These are phyloP conservation scores for Hanseniaspora thailandica DNA, from an alignment of 805 yeast species.

Conservation along the genomic window DNA sequence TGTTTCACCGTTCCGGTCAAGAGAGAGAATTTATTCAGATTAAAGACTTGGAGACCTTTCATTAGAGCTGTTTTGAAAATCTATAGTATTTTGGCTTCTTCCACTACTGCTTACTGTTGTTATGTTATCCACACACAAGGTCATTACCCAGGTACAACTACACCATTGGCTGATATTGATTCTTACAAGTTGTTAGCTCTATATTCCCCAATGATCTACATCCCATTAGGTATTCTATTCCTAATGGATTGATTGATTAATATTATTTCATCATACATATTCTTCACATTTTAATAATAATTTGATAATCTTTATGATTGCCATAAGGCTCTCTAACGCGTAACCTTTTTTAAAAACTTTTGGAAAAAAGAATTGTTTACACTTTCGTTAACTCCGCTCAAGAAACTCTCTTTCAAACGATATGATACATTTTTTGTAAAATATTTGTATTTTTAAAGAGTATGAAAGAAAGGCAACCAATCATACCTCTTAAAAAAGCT, in stretches of 20 bases:
- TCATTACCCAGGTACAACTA: constrained; percentile 20
- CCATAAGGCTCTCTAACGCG: too few relatives aligned
- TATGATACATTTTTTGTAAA: too few relatives aligned
- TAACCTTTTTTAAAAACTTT: too few relatives aligned
- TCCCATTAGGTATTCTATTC: constrained; percentile 23
- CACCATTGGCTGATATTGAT: constrained; percentile 18
- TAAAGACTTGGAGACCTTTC: constrained; percentile 10
- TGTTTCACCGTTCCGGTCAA: constrained; percentile 11
- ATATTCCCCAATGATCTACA: constrained; percentile 26
- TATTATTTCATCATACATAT: too few relatives aligned
- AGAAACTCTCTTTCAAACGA: too few relatives aligned
- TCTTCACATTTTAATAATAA: too few relatives aligned
- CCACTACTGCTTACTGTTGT: constrained; percentile 68
- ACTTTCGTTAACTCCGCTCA: too few relatives aligned
- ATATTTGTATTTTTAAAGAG: too few relatives aligned
- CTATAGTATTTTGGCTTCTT: constrained; percentile 74
- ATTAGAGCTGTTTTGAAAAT: constrained; percentile 33
- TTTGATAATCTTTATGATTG: not conserved
- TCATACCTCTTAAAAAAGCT: too few relatives aligned
- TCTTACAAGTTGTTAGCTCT: constrained; percentile 21
- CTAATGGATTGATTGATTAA: not conserved
- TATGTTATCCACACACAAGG: constrained; percentile 33
- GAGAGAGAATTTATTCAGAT: constrained; percentile 13
- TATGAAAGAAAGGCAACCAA: too few relatives aligned
- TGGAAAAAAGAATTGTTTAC: too few relatives aligned